phyloP scores from a whole-genome alignment of 2,329 filamentous ascomycete species.

The Thelonectria rubi region DNA sequence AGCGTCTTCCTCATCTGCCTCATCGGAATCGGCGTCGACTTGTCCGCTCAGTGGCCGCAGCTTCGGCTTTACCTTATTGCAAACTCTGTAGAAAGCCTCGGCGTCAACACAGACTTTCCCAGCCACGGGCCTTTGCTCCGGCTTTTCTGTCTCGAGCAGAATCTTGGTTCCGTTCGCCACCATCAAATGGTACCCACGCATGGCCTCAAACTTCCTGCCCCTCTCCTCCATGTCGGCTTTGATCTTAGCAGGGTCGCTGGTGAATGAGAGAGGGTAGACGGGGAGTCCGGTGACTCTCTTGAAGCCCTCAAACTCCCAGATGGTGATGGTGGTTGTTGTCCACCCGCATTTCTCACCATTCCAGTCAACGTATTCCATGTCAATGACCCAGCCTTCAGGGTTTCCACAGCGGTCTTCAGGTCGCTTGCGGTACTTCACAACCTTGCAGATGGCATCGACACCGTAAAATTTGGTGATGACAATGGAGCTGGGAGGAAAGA shows the following conservation, averaged over 20 bases:
- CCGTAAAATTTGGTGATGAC: conserved; percentile 46
- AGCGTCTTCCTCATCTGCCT: background rate
- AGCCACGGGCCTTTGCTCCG: conserved; percentile 40
- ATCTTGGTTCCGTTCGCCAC: conserved; percentile 44
- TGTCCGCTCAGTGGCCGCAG: conserved; percentile 28
- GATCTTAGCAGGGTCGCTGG: conserved; percentile 34
- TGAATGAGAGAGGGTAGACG: conserved; percentile 45
- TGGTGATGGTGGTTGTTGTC: conserved; percentile 33
- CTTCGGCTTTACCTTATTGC: conserved; percentile 43
- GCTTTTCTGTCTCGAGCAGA: conserved; percentile 35
- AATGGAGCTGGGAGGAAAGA: conserved; percentile 47
- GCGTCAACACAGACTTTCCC: conserved; percentile 49
- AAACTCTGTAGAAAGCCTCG: conserved; percentile 48
- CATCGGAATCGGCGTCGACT: background rate
- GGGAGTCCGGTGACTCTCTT: conserved; percentile 41
- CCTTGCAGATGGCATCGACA: conserved; percentile 48
- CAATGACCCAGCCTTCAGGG: conserved; percentile 39
- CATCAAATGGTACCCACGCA: conserved; percentile 48
- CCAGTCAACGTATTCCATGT: conserved; percentile 50
- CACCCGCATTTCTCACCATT: conserved; percentile 47
- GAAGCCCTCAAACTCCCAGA: conserved; percentile 41
- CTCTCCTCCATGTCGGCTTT: conserved; percentile 41
- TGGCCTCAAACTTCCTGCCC: conserved; percentile 45
- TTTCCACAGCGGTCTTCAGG: conserved; percentile 8
- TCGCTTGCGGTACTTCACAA: conserved; percentile 43